Evolutionary conservation across 257 asterid species (phyloP), one percentile per base, ranked within the genome.

Genomic region (Solanum bukasovii): DNA sequence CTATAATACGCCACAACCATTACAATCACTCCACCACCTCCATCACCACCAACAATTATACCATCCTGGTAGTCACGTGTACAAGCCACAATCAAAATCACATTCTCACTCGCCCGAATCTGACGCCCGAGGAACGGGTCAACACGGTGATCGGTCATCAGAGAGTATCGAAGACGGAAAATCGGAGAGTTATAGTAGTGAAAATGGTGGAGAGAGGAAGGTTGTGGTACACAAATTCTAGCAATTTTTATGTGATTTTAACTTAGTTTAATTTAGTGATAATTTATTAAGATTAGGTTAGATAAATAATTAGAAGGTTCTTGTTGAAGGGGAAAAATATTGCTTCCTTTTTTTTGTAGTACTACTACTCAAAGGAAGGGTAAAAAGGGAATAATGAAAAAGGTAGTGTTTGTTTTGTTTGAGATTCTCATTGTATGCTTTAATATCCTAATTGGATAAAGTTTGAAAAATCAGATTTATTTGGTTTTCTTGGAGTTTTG

Each of bases 111-210:
- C 95, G 0, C 96, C 95, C 1, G 98, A 92, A 5, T 94, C 98
- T 1, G 94, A 89, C 9, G 27, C 87, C 27, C 93, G 88, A 2
- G 94, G 95, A 23, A 92, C 90, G 1, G 96, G 70, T 9, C 85
- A 81, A 2, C 14, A 16, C 5, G 68, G 95, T 0, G 94, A 92
- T 73, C 93, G 90, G 35, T 94, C 99, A 56, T 94, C 98, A 38
- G 98, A 94, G 90, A 95, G 98, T 72, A 96, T 96, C 20, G 99
- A 95, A 56, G 98, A 94, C 13, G 99, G 94, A 5, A 96, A 96
- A 88, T 96, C 99, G 18, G 98, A 95, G 90, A 94, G 98, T 74
- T 74, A 44, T 87, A 90, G 98, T 13, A 94, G 98, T 93, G 95
- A 91, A 49, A 91, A 90, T 27, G 93, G 93, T 21, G 93, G 94